Evolutionary conservation across 192 early-diverging fungal species (phyloP).

Genomic region (Backusella tarrabulga): DNA sequence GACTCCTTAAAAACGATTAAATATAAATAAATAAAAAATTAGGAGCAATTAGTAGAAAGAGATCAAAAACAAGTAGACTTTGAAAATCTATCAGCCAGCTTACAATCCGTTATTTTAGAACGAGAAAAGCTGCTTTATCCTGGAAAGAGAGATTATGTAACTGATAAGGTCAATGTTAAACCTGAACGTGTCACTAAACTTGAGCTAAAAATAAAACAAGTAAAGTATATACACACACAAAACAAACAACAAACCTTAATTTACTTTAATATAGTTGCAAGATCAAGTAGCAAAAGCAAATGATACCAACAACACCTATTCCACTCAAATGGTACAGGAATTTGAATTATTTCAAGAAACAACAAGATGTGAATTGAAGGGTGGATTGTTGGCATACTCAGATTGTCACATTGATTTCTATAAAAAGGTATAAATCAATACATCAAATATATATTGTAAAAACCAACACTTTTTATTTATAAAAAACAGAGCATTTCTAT

Average conservation of each 20-base stretch:
- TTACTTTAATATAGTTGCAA: conserved; percentile 56
- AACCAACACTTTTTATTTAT: neutral
- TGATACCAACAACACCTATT: conserved; percentile 69
- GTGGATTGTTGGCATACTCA: conserved; percentile 70
- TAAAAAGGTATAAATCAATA: conserved; percentile 53
- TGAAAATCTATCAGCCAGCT: conserved; percentile 81
- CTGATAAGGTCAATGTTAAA: conserved; percentile 82
- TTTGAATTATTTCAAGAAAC: conserved; percentile 77
- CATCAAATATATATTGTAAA: neutral
- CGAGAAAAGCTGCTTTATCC: conserved; percentile 69
- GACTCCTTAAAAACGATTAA: neutral
- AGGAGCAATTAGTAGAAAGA: conserved; percentile 71
- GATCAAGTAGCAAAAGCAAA: conserved; percentile 75
- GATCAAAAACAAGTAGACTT: conserved; percentile 97
- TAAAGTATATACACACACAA: conserved; percentile 19
- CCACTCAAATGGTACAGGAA: conserved; percentile 78
- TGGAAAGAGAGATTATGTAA: conserved; percentile 68
- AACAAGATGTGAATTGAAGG: conserved; percentile 82
- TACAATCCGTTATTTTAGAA: conserved; percentile 70
- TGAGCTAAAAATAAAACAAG: conserved; percentile 68
- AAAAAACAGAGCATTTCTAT: conserved; percentile 55
- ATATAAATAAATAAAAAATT: neutral
- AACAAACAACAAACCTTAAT: conserved; percentile 6
- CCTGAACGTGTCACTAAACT: conserved; percentile 80
- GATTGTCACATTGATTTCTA: conserved; percentile 85